Evolutionary conservation across 2,329 filamentous ascomycete genomes (phyloP).

Genomic region (Sporothrix dimorphospora): DNA sequence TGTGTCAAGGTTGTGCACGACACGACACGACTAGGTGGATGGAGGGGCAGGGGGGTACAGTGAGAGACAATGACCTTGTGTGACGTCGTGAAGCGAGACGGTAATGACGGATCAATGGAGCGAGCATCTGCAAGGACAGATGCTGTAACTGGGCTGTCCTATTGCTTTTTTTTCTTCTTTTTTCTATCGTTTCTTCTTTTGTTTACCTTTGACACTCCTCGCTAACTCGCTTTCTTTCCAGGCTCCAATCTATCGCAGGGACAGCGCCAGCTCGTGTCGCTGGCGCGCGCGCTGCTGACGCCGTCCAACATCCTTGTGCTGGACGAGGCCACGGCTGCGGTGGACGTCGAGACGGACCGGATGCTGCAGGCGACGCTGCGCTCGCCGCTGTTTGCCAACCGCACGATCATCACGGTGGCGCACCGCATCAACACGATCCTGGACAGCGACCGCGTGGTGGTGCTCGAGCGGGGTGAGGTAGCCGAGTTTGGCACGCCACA

Average conservation of each 20-base stretch:
- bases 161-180: background rate
- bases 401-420: conserved; percentile 97
- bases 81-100: background rate
- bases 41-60: background rate
- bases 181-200: background rate
- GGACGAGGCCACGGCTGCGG: conserved; percentile 88
- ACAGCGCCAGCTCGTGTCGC: conserved; percentile 89
- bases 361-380: conserved; percentile 67
- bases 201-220: too few relatives aligned
- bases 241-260: conserved; percentile 95
- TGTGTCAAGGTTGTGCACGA: conserved; percentile 12
- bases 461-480: conserved; percentile 87
- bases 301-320: conserved; percentile 96
- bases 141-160: background rate
- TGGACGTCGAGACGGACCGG: conserved; percentile 70
- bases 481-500: conserved; percentile 89
- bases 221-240: conserved; percentile 40
- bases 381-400: conserved; percentile 75
- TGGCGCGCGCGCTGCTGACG: conserved; percentile 90
- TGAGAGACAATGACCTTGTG: background rate
- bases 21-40: background rate
- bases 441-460: conserved; percentile 84
- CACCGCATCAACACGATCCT: conserved; percentile 98
- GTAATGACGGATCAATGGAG: background rate
- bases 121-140: conserved; percentile 18